Conservation (phyloP, 371 early-diverging fungal species). For the Lichtheimia ramosa region DNA sequence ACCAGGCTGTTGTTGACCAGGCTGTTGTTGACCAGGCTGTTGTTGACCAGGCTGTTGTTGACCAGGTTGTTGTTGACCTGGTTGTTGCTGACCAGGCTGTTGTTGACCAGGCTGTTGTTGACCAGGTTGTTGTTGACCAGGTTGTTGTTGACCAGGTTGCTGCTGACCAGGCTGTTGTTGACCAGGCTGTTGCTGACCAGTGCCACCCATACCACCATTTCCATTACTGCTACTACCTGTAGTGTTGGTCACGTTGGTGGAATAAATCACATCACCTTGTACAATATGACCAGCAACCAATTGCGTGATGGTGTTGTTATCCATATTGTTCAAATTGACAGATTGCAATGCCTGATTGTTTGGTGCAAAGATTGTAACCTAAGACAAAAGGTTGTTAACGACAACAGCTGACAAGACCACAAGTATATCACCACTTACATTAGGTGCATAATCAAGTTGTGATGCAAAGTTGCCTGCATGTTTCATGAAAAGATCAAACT, state of each 20-base stretch:
- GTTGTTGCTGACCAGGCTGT: not conserved
- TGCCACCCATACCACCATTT: not conserved
- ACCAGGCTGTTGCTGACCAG: not conserved
- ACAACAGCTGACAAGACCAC: not conserved
- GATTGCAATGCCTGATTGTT: constrained; percentile 19
- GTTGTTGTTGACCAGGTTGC: not conserved
- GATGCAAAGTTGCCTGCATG: constrained; percentile 10
- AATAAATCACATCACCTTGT: constrained; percentile 7
- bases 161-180: not conserved
- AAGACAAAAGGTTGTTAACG: not conserved
- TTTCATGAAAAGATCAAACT: constrained; percentile 9
- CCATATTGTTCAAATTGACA: not conserved
- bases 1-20: not conserved
- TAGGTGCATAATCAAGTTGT: constrained; percentile 19
- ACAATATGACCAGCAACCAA: constrained; percentile 12
- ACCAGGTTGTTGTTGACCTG: constrained; percentile 1
- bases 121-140: not conserved
- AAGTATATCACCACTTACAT: constrained; percentile 19
- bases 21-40: not conserved
- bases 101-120: not conserved
- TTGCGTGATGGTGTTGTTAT: not conserved
- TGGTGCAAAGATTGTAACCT: constrained; percentile 45
- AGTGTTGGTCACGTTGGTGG: constrained; percentile 10
- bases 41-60: constrained; percentile 1
- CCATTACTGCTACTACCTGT: not conserved